Base-by-base conservation (phyloP, 1,284 basidiomycete genomes). In the Cryptococcus sp. region DNA sequence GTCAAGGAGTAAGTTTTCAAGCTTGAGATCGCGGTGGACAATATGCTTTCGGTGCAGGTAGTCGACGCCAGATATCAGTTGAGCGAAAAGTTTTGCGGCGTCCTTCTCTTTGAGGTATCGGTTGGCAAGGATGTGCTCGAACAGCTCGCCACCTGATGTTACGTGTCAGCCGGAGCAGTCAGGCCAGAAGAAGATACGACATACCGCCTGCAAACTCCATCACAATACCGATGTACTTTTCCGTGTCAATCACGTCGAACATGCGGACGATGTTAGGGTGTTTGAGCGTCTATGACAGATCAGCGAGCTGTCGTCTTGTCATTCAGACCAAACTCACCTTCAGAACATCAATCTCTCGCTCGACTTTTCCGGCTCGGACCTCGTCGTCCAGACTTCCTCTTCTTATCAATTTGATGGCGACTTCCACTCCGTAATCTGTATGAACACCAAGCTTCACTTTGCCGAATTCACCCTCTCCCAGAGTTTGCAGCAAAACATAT, bases 21-120 rank as follows among this genome's bases (percentile, higher is more conserved):
- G 88, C 81, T 99, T 99, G 76, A 99, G 87, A 80, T 99, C 96
- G 60, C 95, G 93, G 78, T 99, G 95, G 51, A 99, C 93, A 66
- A 99, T 97, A 81, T 97, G 94, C 83, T 98, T 98, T 79, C 92
- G 88, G 81, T 99, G 96, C 54, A 99, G 91, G 80, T 99, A 99
- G 85, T 91, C 93, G 44, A 99, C 96, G 64, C 95, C 96, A 6
- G 93, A 98, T 71, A 99, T 89, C 76, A 99, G 90, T 80, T 99
- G 96, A 15, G 93, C 91, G 78, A 99, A 99, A 46, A 99, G 87
- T 75, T 91, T 93, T 68, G 91, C 89, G 1, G 96, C 96, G 73
- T 98, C 94, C 66, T 87, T 87, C 79, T 99, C 96, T 68, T 90
- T 89, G 69, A 99, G 87, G 77, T 96, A 98, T 50, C 94, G 90